Evolutionary conservation across 176 grass and related monocot species (phyloP), one percentile per base, ranked within the genome.

Genomic region (Guadua angustifolia): DNA sequence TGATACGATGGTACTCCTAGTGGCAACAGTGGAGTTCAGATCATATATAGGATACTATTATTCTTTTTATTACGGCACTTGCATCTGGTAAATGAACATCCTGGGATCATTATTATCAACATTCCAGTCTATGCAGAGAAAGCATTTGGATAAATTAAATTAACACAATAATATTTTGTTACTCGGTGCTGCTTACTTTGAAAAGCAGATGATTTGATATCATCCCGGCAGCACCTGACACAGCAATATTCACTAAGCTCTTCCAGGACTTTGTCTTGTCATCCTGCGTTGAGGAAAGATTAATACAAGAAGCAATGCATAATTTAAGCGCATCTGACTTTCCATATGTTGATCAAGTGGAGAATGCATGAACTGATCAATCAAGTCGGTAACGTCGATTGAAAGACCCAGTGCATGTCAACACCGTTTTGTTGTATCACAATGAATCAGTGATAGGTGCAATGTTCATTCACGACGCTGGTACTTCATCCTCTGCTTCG

Each of bases 151-250:
- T 9, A 58, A 44, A 73, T 7, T 21, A 62, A 43, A 45, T 13
- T 36, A 18, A 62, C n/a, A 5, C 3, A 59, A 7, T 5, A 57
- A 14, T 6, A 57, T 40, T 65, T 65, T 68, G 46, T 52, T 55
- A 79, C 18, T 44, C 14, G 9, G 17, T 60, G 52, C 1, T 80
- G 35, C 42, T 90, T 84, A 95, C 95, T 86, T 98, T 93, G 86
- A 98, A 98, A 29, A 95, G 93, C 11, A 98, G 83, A 89, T 98
- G 95, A 47, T 98, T 98, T 40, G 91, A 92, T 87, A 95, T 98
- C 95, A 94, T 98, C 66, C 95, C 95, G 36, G 95, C 93, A 3
- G 93, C 95, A 74, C 95, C 93, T 50, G 95, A 98, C 26, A 98
- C 89, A 25, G 93, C 89, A 85, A 98, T 69, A 51, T 85, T 98